Evolutionary conservation across 305 asterid species (phyloP).

Genomic region (Fraxinus ornus): DNA sequence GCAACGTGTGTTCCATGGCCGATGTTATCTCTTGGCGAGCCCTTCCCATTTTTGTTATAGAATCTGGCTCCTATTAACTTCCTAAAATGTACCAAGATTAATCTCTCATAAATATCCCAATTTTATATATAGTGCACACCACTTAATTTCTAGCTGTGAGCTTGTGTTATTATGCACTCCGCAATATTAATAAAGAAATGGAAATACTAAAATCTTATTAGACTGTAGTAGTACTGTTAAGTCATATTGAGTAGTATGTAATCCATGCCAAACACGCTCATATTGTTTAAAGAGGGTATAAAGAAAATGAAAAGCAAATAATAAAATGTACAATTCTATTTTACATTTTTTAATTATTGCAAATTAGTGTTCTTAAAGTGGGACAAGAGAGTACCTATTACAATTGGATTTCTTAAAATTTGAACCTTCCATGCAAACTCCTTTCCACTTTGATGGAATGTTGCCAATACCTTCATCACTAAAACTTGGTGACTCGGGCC

Average conservation of each 20-base stretch:
- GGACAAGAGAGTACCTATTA: slow-evolving; percentile 44
- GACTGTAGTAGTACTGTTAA: background rate
- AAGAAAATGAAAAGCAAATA: background rate
- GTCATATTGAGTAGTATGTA: background rate
- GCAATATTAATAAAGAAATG: background rate
- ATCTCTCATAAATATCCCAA: background rate
- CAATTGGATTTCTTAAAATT: slow-evolving; percentile 57
- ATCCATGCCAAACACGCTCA: background rate
- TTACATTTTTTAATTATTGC: background rate
- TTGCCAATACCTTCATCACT: slow-evolving; percentile 46
- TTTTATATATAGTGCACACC: background rate
- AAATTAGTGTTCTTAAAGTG: background rate
- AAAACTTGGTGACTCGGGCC: slow-evolving; percentile 83
- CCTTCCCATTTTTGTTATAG: slow-evolving; percentile 36
- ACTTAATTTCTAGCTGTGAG: background rate
- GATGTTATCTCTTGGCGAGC: slow-evolving; percentile 56
- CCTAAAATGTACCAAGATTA: slow-evolving; percentile 26
- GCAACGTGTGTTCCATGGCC: slow-evolving; percentile 84
- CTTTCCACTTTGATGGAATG: slow-evolving; percentile 72
- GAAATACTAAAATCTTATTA: too few relatives aligned
- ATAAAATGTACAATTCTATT: background rate
- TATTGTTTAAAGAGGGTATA: background rate
- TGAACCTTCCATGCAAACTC: slow-evolving; percentile 73
- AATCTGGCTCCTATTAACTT: slow-evolving; percentile 73
- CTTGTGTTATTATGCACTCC: too few relatives aligned